phyloP scores from a whole-genome alignment of 192 early-diverging fungal species.

The Umbelopsis sp. region DNA sequence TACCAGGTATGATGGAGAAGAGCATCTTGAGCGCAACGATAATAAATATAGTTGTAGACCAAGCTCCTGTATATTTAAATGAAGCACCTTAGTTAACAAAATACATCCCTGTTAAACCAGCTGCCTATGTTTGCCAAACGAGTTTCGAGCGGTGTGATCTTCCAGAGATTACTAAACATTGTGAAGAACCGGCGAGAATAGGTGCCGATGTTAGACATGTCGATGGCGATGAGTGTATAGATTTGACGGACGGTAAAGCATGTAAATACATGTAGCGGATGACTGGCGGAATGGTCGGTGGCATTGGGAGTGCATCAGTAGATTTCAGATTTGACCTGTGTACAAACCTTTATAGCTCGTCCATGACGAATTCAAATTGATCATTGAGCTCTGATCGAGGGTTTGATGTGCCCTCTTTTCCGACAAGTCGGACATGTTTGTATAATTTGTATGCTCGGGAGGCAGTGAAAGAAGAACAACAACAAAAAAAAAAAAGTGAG shows the following conservation, averaged over 20 bases:
- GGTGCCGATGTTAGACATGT: background rate
- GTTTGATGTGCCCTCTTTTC: conserved; percentile 14
- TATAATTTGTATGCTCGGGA: background rate
- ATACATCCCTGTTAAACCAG: no score
- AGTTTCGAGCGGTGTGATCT: background rate
- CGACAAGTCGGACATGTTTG: conserved; percentile 6
- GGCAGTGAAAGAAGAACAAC: background rate
- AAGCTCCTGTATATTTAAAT: conserved; percentile 71
- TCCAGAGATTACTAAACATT: background rate
- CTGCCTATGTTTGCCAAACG: no score
- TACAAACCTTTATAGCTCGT: conserved; percentile 59
- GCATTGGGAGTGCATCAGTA: no score
- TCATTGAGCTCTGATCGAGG: conserved; percentile 57
- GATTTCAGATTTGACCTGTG: no score
- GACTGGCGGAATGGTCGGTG: no score
- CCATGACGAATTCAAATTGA: conserved; percentile 65
- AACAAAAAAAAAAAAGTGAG: conserved; percentile 3
- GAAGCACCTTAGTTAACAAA: no score
- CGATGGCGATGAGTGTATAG: no score
- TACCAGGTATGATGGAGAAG: conserved; percentile 86
- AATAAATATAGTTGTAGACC: conserved; percentile 87
- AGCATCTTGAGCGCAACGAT: conserved; percentile 77
- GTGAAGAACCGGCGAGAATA: background rate
- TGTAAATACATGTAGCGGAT: no score
- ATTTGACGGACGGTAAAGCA: no score